Evolutionary conservation across 2,329 filamentous ascomycete species (phyloP).

Genomic region (Sarocladium oryzae): DNA sequence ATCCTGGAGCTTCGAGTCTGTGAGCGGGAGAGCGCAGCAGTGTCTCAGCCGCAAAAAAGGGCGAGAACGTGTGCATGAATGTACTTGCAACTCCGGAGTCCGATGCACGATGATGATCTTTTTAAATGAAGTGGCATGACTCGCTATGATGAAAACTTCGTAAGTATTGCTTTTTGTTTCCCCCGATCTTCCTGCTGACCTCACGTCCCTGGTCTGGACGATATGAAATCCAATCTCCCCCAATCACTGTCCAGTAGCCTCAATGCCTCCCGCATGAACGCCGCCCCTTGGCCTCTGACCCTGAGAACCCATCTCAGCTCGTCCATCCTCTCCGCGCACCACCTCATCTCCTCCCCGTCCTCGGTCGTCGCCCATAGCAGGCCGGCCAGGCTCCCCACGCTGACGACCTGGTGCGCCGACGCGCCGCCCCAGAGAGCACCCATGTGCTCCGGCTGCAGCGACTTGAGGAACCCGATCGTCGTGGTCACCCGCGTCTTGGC

Average conservation of each 20-base stretch:
- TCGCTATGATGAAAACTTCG: no score
- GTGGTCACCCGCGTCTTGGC: conserved; percentile 32
- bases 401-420: conserved; percentile 35
- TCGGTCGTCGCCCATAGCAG: conserved; percentile 34
- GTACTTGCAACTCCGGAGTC: neutral
- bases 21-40: no score
- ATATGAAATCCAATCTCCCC: conserved; percentile 6
- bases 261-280: conserved; percentile 32
- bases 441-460: conserved; percentile 37
- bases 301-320: conserved; percentile 36
- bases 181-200: neutral
- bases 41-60: neutral
- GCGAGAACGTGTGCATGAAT: neutral
- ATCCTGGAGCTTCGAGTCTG: neutral
- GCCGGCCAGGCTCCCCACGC: conserved; percentile 34
- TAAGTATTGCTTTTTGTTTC: neutral
- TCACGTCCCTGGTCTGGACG: neutral
- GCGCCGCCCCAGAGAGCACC: conserved; percentile 40
- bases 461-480: conserved; percentile 33
- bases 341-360: conserved; percentile 30
- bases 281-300: conserved; percentile 30
- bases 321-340: conserved; percentile 31
- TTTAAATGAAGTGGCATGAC: no score
- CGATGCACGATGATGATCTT: neutral
- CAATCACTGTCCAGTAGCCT: conserved; percentile 29